Evolutionary conservation across 1,139 yeast genomes (phyloP).

Genomic region (Candida sanyaensis): DNA sequence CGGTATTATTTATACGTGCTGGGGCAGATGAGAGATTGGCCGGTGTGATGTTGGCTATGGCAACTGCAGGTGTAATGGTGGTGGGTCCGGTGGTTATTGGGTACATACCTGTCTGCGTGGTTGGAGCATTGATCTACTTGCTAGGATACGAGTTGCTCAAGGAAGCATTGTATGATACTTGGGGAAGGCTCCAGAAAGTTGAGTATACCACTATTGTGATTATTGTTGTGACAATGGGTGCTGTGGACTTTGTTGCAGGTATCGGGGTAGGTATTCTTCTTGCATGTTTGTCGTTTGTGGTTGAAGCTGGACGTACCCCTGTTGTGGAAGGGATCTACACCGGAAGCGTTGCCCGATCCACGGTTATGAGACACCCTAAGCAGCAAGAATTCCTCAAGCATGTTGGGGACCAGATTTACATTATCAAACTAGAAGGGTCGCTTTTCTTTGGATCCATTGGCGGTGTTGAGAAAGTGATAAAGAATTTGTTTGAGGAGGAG

Average conservation of each 20-base stretch:
- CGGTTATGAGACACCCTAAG: constrained; percentile 88
- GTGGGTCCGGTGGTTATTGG: constrained; percentile 94
- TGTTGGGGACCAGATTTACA: constrained; percentile 90
- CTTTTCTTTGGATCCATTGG: constrained; percentile 95
- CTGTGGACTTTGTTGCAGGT: constrained; percentile 92
- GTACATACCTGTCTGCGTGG: constrained; percentile 91
- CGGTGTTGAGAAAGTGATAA: constrained; percentile 76
- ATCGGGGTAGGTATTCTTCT: constrained; percentile 85
- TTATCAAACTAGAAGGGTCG: constrained; percentile 83
- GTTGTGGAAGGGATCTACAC: constrained; percentile 82
- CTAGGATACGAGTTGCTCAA: constrained; percentile 87
- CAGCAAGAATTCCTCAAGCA: constrained; percentile 83
- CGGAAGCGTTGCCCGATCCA: constrained; percentile 87
- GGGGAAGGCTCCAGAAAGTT: constrained; percentile 69
- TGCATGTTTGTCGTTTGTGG: constrained; percentile 90
- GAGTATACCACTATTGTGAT: constrained; percentile 84
- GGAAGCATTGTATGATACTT: constrained; percentile 85
- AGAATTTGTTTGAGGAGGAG: constrained; percentile 65
- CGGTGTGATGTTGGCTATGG: constrained; percentile 81
- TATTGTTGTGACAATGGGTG: constrained; percentile 92
- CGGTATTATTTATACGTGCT: constrained; percentile 85
- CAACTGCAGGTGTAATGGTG: constrained; percentile 78
- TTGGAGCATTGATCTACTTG: constrained; percentile 86
- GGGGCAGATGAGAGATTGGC: constrained; percentile 92
- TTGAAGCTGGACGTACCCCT: constrained; percentile 84